A percentile compares a stretch with the other conserved stretches of the same genome.
phyloP scores from a whole-genome alignment of 2,329 filamentous ascomycete species.

The Fusarium sambucinum region DNA sequence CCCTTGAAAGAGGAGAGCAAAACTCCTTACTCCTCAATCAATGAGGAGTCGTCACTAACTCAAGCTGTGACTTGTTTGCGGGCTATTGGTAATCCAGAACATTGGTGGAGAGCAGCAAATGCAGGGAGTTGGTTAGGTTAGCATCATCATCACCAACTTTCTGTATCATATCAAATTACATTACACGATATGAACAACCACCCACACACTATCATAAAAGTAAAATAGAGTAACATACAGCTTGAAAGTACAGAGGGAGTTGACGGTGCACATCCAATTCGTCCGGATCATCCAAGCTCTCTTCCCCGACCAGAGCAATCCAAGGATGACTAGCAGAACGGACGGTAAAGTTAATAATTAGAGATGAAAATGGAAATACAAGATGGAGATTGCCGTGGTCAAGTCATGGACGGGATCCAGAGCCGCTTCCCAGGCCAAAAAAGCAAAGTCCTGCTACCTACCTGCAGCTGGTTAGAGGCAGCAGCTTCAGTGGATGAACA shows the following conservation, averaged over 20 bases:
- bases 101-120: constrained; percentile 18
- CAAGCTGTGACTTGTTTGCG: constrained; percentile 26
- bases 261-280: constrained; percentile 45
- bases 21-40: not conserved
- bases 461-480: not conserved
- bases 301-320: constrained; percentile 41
- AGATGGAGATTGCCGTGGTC: constrained; percentile 19
- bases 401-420: constrained; percentile 43
- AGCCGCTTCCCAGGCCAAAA: constrained; percentile 6
- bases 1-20: not conserved
- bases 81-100: constrained; percentile 13
- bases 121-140: constrained; percentile 1
- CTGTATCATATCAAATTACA: constrained; percentile 24
- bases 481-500: not conserved
- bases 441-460: constrained; percentile 17
- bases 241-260: not conserved
- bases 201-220: not conserved
- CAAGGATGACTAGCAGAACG: not conserved
- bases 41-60: constrained; percentile 2
- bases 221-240: not conserved
- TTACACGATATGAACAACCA: constrained; percentile 13
- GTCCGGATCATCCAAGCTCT: constrained; percentile 42
- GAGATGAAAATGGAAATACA: constrained; percentile 10
- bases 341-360: constrained; percentile 25
- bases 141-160: constrained; percentile 13